phyloP scores from a whole-genome alignment of 768 basidiomycete genomes.

The Trametes cingulata region DNA sequence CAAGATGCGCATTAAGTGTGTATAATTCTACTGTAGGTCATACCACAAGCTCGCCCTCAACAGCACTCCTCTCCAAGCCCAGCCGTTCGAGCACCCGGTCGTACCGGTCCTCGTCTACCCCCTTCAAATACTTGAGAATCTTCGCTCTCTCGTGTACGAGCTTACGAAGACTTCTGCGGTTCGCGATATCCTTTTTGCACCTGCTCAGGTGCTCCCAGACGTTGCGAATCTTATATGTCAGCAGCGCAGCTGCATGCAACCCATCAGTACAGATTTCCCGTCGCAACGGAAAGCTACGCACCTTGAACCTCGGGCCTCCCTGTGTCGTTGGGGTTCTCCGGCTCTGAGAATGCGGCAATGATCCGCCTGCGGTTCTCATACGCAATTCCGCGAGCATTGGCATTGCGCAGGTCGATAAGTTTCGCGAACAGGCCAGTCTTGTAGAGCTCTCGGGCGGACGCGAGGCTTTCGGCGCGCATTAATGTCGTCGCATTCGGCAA shows the following conservation, averaged over 20 bases:
- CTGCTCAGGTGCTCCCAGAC: constrained; percentile 71
- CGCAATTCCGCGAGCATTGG: constrained; percentile 83
- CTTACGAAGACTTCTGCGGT: constrained; percentile 70
- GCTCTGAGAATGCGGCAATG: constrained; percentile 73
- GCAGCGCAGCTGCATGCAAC: constrained; percentile 67
- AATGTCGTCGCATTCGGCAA: not conserved
- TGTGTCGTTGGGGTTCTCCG: constrained; percentile 66
- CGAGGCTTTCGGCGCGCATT: constrained; percentile 8
- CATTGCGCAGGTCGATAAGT: constrained; percentile 82
- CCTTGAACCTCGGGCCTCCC: constrained; percentile 92
- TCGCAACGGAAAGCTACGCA: constrained; percentile 36
- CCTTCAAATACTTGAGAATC: constrained; percentile 76
- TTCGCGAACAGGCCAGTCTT: constrained; percentile 63
- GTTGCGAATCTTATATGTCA: constrained; percentile 85
- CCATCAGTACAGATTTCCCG: not conserved
- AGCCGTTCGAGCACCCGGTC: constrained; percentile 69
- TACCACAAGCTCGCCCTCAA: constrained; percentile 89
- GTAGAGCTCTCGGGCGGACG: constrained; percentile 32
- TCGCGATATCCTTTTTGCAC: constrained; percentile 75
- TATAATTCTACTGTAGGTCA: constrained; percentile 33
- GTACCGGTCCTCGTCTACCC: constrained; percentile 66
- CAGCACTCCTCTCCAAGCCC: constrained; percentile 74
- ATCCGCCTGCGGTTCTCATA: constrained; percentile 85
- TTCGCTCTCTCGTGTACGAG: constrained; percentile 85
- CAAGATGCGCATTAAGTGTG: constrained; percentile 6